These are phyloP conservation scores for Aphanoascus verrucosus DNA, from an alignment of 2,329 filamentous ascomycete genomes.

Conservation along the genomic window DNA sequence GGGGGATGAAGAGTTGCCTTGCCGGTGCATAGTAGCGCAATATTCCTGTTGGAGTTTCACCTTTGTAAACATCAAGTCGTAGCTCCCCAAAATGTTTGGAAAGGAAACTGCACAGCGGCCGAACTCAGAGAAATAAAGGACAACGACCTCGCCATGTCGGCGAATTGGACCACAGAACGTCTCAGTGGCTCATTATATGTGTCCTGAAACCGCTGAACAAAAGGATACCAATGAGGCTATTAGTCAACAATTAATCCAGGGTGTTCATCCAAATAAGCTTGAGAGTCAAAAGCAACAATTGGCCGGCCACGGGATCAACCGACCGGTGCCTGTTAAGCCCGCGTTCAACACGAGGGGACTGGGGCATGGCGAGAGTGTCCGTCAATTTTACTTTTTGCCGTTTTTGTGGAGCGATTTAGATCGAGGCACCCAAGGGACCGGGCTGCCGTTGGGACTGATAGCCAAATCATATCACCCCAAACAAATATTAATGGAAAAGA, in stretches of 20 bases:
- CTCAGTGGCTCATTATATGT: constrained; percentile 2
- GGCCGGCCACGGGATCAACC: not conserved
- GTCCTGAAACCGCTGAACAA: not conserved
- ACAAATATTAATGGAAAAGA: not conserved
- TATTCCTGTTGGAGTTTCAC: not conserved
- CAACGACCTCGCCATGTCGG: not conserved
- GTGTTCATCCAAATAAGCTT: not conserved
- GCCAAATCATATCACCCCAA: not conserved
- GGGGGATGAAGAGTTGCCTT: not conserved
- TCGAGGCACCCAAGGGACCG: not conserved
- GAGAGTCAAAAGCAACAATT: not conserved
- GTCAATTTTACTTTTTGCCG: not conserved
- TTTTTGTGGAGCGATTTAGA: not conserved
- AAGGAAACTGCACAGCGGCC: not conserved
- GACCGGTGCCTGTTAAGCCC: not conserved
- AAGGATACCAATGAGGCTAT: not conserved
- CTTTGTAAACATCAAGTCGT: not conserved
- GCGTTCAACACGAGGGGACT: constrained; percentile 4
- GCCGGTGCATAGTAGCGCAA: constrained; percentile 3
- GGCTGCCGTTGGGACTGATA: not conserved
- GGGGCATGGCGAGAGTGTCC: not conserved
- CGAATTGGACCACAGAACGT: not conserved
- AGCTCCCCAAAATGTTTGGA: not conserved
- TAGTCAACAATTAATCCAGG: not conserved
- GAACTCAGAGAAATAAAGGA: not conserved